Conservation (phyloP, 2,329 filamentous ascomycete species). For the Colletotrichum neosansevieriae region DNA sequence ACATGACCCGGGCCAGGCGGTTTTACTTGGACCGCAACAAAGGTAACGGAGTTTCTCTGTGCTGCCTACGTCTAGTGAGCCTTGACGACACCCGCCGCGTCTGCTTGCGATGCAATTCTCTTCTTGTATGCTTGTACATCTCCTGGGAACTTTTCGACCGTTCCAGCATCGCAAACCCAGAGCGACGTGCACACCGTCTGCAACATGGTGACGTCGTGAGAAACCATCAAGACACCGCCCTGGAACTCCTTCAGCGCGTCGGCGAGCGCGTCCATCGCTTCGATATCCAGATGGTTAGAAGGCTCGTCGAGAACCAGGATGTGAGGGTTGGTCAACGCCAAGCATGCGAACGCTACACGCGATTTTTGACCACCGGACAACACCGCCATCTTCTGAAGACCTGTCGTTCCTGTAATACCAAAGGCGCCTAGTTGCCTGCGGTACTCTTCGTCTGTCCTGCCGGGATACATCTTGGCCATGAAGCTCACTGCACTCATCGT, state of each 20-base stretch:
- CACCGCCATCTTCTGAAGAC: constrained; percentile 93
- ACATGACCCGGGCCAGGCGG: neutral
- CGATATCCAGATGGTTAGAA: constrained; percentile 98
- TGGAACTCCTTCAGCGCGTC: constrained; percentile 87
- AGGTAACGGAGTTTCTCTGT: neutral
- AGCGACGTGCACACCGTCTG: constrained; percentile 94
- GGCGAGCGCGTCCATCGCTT: constrained; percentile 96
- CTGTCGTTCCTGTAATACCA: constrained; percentile 92
- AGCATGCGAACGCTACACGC: constrained; percentile 96
- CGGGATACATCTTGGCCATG: constrained; percentile 93
- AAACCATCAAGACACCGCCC: constrained; percentile 97
- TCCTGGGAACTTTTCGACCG: constrained; percentile 94
- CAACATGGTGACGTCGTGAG: constrained; percentile 98
- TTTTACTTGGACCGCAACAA: neutral
- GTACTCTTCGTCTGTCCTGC: constrained; percentile 95
- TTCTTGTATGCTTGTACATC: constrained; percentile 98
- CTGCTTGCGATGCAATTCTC: constrained; percentile 89
- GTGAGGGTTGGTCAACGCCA: constrained; percentile 93
- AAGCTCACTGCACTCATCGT: constrained; percentile 91
- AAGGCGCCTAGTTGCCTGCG: constrained; percentile 92
- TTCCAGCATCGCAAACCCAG: constrained; percentile 96
- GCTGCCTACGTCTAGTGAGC: constrained; percentile 58
- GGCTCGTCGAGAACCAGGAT: constrained; percentile 98
- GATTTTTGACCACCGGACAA: constrained; percentile 98
- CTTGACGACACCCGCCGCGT: constrained; percentile 87